Conservation (phyloP, 2,329 filamentous ascomycete genomes). For the Nemania diffusa region DNA sequence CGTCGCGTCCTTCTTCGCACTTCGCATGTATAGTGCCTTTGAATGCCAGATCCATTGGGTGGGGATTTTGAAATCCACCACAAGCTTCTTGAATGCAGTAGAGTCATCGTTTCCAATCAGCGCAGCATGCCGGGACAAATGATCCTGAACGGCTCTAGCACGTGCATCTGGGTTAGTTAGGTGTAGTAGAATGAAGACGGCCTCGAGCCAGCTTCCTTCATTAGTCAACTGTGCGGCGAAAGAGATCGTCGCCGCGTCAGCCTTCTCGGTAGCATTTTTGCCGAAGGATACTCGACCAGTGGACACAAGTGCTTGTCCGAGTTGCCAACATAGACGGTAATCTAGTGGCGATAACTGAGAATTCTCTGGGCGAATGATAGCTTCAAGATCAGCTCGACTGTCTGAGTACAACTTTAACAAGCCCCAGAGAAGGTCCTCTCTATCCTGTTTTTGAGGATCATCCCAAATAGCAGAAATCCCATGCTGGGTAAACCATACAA, state of each 20-base stretch:
- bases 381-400: constrained; percentile 68
- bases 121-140: constrained; percentile 77
- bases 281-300: constrained; percentile 64
- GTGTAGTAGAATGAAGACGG: constrained; percentile 81
- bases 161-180: constrained; percentile 72
- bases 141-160: constrained; percentile 74
- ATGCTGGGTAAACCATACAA: constrained; percentile 75
- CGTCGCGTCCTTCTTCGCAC: constrained; percentile 73
- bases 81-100: constrained; percentile 67
- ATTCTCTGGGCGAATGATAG: constrained; percentile 79
- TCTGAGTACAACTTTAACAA: constrained; percentile 83
- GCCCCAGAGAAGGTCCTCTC: constrained; percentile 87
- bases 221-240: constrained; percentile 73
- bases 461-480: constrained; percentile 68
- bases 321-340: constrained; percentile 83
- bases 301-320: constrained; percentile 73
- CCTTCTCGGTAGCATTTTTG: constrained; percentile 65
- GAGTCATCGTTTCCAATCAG: constrained; percentile 70
- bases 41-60: constrained; percentile 85
- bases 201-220: constrained; percentile 73
- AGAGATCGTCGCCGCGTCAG: constrained; percentile 72
- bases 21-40: constrained; percentile 83
- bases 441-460: constrained; percentile 65
- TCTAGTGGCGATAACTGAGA: constrained; percentile 79
- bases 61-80: constrained; percentile 75